Percentiles rank a stretch among this genome's conserved stretches.
Evolutionary conservation across 192 early-diverging fungal species (phyloP).

Genomic region (Coemansia sp.): DNA sequence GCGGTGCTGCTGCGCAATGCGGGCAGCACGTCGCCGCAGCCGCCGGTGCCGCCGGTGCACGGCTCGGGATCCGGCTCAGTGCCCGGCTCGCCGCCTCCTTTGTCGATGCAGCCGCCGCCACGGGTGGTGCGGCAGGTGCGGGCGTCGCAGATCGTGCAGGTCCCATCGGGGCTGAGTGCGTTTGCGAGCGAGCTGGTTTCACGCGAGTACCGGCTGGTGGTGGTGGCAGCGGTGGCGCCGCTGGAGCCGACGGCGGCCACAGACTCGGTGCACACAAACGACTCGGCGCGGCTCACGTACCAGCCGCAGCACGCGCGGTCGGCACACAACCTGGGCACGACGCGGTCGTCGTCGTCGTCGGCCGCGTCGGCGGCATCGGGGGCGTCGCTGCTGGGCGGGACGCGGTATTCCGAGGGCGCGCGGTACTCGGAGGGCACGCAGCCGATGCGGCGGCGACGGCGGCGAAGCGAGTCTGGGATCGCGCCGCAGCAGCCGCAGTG

Average conservation of each 20-base stretch:
- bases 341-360: neutral
- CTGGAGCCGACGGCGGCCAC: conserved; percentile 10
- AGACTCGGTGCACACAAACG: conserved; percentile 20
- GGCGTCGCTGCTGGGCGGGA: neutral
- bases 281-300: neutral
- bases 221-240: conserved; percentile 45
- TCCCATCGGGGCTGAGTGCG: conserved; percentile 45
- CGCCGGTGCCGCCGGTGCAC: conserved; percentile 2
- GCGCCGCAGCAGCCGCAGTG: neutral
- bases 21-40: neutral
- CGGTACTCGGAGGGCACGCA: neutral
- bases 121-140: conserved; percentile 35
- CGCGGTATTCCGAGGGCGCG: neutral
- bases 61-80: neutral
- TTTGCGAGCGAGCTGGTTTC: conserved; percentile 47
- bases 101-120: neutral
- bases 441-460: neutral
- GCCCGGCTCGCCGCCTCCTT: neutral
- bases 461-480: conserved; percentile 5
- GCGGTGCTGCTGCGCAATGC: conserved; percentile 26
- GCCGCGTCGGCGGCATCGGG: neutral
- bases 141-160: conserved; percentile 33
- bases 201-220: conserved; percentile 48
- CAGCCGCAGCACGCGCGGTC: neutral
- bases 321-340: conserved; percentile 1